Evolutionary conservation across 2,329 filamentous ascomycete species (phyloP), one percentile per base, ranked within the genome.

Genomic region (Ophiostoma tasmaniense): DNA sequence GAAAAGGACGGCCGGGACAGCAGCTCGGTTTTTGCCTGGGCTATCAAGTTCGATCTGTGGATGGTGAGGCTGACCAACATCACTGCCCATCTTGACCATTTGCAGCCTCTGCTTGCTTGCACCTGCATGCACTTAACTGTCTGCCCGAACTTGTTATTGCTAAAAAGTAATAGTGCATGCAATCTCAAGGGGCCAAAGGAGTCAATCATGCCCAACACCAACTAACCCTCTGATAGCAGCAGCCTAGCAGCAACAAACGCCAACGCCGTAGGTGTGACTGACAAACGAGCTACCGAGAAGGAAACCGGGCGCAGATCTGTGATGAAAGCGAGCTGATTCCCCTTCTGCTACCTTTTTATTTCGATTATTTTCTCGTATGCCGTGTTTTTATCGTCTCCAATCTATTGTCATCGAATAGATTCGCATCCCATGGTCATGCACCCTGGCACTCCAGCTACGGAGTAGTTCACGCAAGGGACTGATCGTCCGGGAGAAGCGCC

Each of bases 391-490:
- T 42, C 39, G 39, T 42, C 11, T 42, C n/a, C n/a, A 37, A 37
- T 37, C 35, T 37, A 37, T n/a, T n/a, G n/a, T 8, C 37, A 39
- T 20, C 2, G 4, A 45, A 7, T 13, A 20, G 14, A 20, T 6
- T 45, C 20, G 20, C 17, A n/a, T 45, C 42, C 20, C 42, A 17
- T 17, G n/a, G 42, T 20, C 20, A 13, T 20, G 17, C 17, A 45
- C 42, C 42, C 42, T 45, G n/a, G 42, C 17, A 20, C 42, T 45
- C 42, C 42, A 45, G 42, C 17, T n/a, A 45, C 17, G 22, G 50
- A 25, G 50, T 55, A 55, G 50, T 55, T 55, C 50, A 55, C 50
- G 50, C 50, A 55, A 55, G 50, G 50, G 50, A 55, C 50, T 55
- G 50, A 55, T 55, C 50, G 50, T 55, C 50, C 50, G 50, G 50